Evolutionary conservation across 2,329 filamentous ascomycete species (phyloP).

Genomic region (Botryotinia convoluta): DNA sequence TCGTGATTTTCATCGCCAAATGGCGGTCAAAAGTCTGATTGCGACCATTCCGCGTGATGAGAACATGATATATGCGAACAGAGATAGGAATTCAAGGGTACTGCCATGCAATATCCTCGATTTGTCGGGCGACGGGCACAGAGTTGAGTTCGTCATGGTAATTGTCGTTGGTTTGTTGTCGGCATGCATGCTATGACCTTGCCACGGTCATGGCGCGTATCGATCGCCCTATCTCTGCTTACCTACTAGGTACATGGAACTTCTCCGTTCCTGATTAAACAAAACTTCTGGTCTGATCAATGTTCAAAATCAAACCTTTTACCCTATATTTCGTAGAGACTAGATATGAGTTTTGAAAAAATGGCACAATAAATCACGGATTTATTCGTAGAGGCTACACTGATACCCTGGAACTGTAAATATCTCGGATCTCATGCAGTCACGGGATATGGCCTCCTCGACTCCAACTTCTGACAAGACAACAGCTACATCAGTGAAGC

Average conservation of each 20-base stretch:
- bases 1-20: not conserved
- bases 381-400: too few relatives aligned
- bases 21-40: not conserved
- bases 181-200: not conserved
- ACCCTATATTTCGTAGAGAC: too few relatives aligned
- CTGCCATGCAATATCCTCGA: not conserved
- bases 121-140: not conserved
- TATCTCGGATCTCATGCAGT: not conserved
- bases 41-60: not conserved
- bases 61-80: not conserved
- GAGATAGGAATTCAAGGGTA: not conserved
- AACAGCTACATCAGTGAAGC: constrained; percentile 29
- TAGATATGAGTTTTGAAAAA: too few relatives aligned
- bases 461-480: not conserved
- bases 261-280: not conserved
- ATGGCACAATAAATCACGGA: not conserved
- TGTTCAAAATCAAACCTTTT: not conserved
- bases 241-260: not conserved
- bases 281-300: not conserved
- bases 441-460: not conserved
- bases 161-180: not conserved
- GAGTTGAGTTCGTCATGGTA: not conserved
- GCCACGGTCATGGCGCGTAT: not conserved
- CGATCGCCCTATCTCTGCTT: not conserved
- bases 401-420: not conserved